Conservation (phyloP, 2,329 filamentous ascomycete species). For the Tolypocladium amazonense region DNA sequence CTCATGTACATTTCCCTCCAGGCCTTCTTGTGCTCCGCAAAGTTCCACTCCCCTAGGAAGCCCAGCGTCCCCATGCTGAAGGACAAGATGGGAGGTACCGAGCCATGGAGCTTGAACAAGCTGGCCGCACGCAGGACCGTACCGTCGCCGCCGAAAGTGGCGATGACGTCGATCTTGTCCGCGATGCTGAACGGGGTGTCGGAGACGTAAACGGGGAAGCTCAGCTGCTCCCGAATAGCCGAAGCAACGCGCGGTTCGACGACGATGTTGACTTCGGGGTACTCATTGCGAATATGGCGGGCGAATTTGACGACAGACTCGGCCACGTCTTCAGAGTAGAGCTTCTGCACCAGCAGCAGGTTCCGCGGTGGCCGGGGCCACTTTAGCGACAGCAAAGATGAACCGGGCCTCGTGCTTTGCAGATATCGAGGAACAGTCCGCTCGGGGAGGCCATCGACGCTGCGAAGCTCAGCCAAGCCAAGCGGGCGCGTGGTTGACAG, state of each 20-base stretch:
- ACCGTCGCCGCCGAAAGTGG: conserved; percentile 78
- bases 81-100: conserved; percentile 81
- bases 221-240: conserved; percentile 57
- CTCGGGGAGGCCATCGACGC: conserved; percentile 21
- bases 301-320: conserved; percentile 44
- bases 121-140: conserved; percentile 26
- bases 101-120: conserved; percentile 63
- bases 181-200: conserved; percentile 46
- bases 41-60: conserved; percentile 95
- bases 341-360: conserved; percentile 47
- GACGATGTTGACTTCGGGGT: conserved; percentile 70
- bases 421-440: conserved; percentile 25
- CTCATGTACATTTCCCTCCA: conserved; percentile 90
- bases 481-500: conserved; percentile 37
- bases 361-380: conserved; percentile 45
- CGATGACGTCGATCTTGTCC: conserved; percentile 75
- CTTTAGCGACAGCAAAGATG: conserved; percentile 43
- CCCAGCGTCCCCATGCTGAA: conserved; percentile 97
- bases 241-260: conserved; percentile 69
- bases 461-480: conserved; percentile 21
- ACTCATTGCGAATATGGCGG: conserved; percentile 67
- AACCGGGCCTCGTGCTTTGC: conserved; percentile 31
- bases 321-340: conserved; percentile 42
- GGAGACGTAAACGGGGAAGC: conserved; percentile 62
- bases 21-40: conserved; percentile 81